Base-by-base conservation (phyloP, 768 basidiomycete species). In the Xanthoconium stramineum region DNA sequence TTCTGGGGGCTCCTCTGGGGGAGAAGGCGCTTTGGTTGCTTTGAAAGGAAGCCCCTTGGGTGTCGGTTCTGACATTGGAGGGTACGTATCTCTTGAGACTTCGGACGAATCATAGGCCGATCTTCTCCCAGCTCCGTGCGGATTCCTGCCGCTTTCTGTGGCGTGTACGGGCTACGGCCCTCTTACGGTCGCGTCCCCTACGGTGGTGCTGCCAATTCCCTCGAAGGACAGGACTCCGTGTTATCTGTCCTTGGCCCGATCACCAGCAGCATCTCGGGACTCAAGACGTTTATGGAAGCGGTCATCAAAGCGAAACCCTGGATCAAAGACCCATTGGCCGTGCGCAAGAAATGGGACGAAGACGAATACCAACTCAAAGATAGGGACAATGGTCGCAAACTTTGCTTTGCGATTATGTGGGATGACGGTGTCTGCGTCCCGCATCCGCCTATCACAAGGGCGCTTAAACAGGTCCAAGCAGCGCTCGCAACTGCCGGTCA, bases 1-100 rank as follows among this genome's bases (percentile, higher is more conserved):
- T 6, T 72, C 76, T 6, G 91, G 92, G 12, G 93, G 93, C 2
- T 93, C 90, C 0, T 89, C 87, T 4, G 93, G 93, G 8, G 93
- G 92, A 35, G 93, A 94, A 73, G 88, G 88, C 40, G 89, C 91
- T 1, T 77, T 94, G 8, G 62, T 93, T 42, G 85, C 62, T 29
- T 45, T 71, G 57, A 75, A 66, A 52, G 80, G 81, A 35, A 74
- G 74, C 35, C 72, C 75, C 3, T 42, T 82, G 57, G 88, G 91
- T 30, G 80, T 91, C 12, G 91, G 91, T 42, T 87, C 91, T 28
- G 91, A 93, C 66, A 82, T 92, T 55, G 88, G 86, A 63, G 88
- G 89, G 88, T 88, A 65, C 12, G 72, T 67, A 15, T 24, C 44
- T 53, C 20, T 35, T 7, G 9, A 28, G 12, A 6, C 35, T 13